Percentiles rank a stretch among this genome's conserved stretches.
Conservation (phyloP, 345 rosid species). For the Eucalyptus regnans region DNA sequence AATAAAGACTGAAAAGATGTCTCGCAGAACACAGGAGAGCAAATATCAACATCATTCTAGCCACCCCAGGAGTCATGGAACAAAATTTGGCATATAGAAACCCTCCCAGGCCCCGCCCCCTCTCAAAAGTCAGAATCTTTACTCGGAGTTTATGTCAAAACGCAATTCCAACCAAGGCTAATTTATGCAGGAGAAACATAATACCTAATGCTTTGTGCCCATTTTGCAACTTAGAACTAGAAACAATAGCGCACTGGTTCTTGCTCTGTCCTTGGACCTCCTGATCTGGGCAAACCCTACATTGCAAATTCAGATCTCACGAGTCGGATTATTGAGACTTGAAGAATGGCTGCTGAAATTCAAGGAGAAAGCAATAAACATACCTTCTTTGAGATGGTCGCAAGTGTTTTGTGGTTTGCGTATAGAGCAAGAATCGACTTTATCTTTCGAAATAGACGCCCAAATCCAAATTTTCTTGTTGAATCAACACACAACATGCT, state of each 20-base stretch:
- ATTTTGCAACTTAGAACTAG: neutral
- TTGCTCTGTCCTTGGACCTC: neutral
- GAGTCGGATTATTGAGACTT: neutral
- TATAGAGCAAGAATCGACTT: neutral
- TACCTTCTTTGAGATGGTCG: neutral
- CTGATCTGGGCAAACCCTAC: neutral
- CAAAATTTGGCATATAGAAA: neutral
- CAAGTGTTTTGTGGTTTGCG: neutral
- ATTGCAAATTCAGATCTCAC: neutral
- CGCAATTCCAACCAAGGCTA: neutral
- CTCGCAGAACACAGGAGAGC: neutral
- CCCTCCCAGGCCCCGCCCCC: fast-evolving
- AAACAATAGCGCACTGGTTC: neutral
- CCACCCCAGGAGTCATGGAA: neutral
- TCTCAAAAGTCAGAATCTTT: no score
- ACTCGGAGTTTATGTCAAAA: neutral
- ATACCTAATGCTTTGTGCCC: neutral
- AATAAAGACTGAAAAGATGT: no score
- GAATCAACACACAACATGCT: neutral
- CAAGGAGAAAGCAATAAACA: neutral
- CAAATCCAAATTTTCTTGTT: neutral
- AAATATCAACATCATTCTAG: neutral
- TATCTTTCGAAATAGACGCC: neutral
- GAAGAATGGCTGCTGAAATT: neutral
- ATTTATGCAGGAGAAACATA: neutral